Base-by-base conservation (phyloP, 2,329 filamentous ascomycete genomes). In the Elsinoe necatrix region DNA sequence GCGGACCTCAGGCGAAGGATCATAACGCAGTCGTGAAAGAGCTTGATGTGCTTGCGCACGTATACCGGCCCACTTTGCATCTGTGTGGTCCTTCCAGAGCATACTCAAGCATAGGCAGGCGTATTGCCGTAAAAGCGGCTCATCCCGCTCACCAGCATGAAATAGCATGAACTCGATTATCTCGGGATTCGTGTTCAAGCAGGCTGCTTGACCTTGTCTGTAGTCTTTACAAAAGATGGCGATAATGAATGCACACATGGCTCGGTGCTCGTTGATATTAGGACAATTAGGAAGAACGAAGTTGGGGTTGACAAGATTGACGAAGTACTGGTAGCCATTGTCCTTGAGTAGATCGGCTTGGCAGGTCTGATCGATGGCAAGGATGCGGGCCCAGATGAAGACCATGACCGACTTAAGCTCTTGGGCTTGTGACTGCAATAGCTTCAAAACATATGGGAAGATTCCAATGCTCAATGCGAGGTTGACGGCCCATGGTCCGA, bases 361-460 rank as follows among this genome's bases (percentile, higher is more conserved):
- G 66, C 93, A 96, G 1, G 88, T 89, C 59, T 93, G 85, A 67
- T 98, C 93, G 4, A 98, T 93, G 6, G 93, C 93, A 61, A 98
- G 82, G 42, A 98, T 89, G 50, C 93, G 83, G 4, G 93, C 91
- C 93, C 93, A 98, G 61, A 98, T 98, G 71, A 97, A 98, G 4
- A 98, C 91, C 93, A 98, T 97, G 59, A 97, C 91, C 0, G 93
- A 92, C 67, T 97, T 97, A 60, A 98, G 75, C 70, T 98, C 93
- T 47, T 89, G 82, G 0, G 93, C 93, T 47, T 95, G 92, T 3
- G 93, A 97, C 69, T 98, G 93, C 16, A 98, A 76, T 23, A 98
- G 77, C 72, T 98, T 98, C 31, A 98, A 76, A n/a, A 98, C 93
- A 67, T 98, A 98, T 0, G 93, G 93, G 71, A 98, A 98, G 61